Evolutionary conservation across 2,329 filamentous ascomycete species (phyloP), one percentile per base, ranked within the genome.

Genomic region (Chlorencoelia australis): DNA sequence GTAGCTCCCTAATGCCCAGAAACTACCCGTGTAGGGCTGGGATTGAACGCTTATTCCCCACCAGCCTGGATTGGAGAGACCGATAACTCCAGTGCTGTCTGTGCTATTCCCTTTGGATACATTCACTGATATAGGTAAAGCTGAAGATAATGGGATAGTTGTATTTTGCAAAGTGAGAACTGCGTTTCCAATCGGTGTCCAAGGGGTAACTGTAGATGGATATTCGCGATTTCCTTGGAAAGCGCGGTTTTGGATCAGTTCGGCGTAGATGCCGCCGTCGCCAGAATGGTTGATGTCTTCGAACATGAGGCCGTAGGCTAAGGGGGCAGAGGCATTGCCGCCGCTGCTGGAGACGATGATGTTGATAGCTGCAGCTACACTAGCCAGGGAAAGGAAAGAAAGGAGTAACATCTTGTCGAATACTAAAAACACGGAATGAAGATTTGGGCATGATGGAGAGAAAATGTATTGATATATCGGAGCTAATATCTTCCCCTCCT

Each of bases 241-340:
- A 8, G 78, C 80, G 32, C 78, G 69, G 57, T 85, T 85, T 34
- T 68, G 70, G 39, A 85, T 71, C 38, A 85, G 57, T 51, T 85
- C 79, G 32, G 75, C 79, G 52, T 85, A 84, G 17, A 54, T 51
- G 6, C 50, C 52, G 10, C 52, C 51, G 35, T 55, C 52, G 4
- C 52, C 52, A 9, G 50, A 54, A 31, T 54, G 46, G 15, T 47
- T 54, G 24, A 54, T 56, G 22, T 55, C 52, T 33, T 56, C 52
- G 28, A 54, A 54, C 51, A 56, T 55, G 7, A 53, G 34, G 13
- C 51, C 50, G 33, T 55, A 56, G 32, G 46, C 44, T 3, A 50
- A 30, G 6, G 50, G 48, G 7, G 47, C 49, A 8, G 51, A 48
- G 2, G 39, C 42, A 47, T 53, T 54, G 9, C 53, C 53, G 18